Base-by-base conservation (phyloP, 495 filamentous ascomycete genomes). In the Cenococcum geophilum region DNA sequence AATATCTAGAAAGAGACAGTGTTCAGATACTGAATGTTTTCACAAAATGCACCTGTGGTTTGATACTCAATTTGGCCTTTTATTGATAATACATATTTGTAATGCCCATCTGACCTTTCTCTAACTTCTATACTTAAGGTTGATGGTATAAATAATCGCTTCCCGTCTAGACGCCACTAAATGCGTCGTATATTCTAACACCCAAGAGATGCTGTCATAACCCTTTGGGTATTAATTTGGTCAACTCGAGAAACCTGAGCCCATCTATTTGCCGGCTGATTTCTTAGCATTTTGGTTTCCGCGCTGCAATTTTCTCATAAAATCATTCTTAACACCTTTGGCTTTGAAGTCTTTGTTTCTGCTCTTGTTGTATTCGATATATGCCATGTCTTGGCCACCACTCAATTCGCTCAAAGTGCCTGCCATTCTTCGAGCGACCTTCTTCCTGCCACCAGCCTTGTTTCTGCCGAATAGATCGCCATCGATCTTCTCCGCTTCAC, bases 321-420 rank as follows among this genome's bases (percentile, higher is more conserved):
- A 80, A 4, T 79, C 75, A 67, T 84, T 85, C 64, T 81, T 78
- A 61, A 70, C 52, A 66, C 75, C 74, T 63, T 89, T 89, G 54
- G 85, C 85, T 77, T 89, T 92, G 70, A 92, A 82, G 70, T 95
- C 85, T 75, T 89, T 91, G 68, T 89, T 90, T 62, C 77, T 77
- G 68, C 82, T 86, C 78, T 79, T 85, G 67, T 87, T 86, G 69
- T 86, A 86, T 75, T 98, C 95, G 56, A 92, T 86, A 71, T 97
- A 97, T 27, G 92, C 92, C 92, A 97, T 97, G 67, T 93, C 89
- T 71, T 95, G 88, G 0, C 91, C 93, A 45, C 93, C 93, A 27
- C 85, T 86, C 55, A 97, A 77, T 58, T 92, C 92, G 54, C 85
- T 86, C 52, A 98, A 79, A 43, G 82, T 92, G 18, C 89, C 92